Conservation (phyloP, 805 yeast genomes). For the Metschnikowia kunwiensis region DNA sequence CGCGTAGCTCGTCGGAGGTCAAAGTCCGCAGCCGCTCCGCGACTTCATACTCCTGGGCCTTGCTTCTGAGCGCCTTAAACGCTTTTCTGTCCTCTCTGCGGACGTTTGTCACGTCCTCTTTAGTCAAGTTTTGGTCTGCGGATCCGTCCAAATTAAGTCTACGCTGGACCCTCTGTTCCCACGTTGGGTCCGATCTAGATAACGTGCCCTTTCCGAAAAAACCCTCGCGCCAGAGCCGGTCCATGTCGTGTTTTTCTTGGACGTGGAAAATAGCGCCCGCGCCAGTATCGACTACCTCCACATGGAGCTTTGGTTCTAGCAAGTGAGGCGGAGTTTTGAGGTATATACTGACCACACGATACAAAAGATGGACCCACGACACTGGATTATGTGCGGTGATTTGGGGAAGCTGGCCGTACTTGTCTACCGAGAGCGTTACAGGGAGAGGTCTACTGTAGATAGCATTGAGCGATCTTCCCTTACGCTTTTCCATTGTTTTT, state of each 20-base stretch:
- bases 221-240: conserved; percentile 73
- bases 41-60: conserved; percentile 48
- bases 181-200: conserved; percentile 90
- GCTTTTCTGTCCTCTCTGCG: conserved; percentile 69
- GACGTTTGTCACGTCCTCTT: conserved; percentile 74
- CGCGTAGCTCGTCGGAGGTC: conserved; percentile 23
- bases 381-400: conserved; percentile 64
- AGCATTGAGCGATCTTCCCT: conserved; percentile 28
- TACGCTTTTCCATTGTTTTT: conserved; percentile 31
- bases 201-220: conserved; percentile 91
- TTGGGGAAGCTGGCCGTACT: conserved; percentile 47
- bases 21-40: conserved; percentile 33
- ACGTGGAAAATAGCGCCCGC: conserved; percentile 39
- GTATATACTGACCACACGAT: conserved; percentile 25
- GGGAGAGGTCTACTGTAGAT: conserved; percentile 56
- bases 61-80: conserved; percentile 67
- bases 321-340: conserved; percentile 27
- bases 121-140: conserved; percentile 29
- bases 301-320: conserved; percentile 19
- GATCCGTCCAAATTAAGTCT: conserved; percentile 35
- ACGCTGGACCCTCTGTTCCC: conserved; percentile 65
- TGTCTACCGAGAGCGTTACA: conserved; percentile 37
- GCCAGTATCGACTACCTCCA: conserved; percentile 16
- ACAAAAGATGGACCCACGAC: conserved; percentile 53
- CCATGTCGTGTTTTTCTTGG: conserved; percentile 44